A percentile compares a stretch with the other conserved stretches of the same genome.
Evolutionary conservation across 306 rosid genomes (phyloP).

Genomic region (Prunus dulcis): DNA sequence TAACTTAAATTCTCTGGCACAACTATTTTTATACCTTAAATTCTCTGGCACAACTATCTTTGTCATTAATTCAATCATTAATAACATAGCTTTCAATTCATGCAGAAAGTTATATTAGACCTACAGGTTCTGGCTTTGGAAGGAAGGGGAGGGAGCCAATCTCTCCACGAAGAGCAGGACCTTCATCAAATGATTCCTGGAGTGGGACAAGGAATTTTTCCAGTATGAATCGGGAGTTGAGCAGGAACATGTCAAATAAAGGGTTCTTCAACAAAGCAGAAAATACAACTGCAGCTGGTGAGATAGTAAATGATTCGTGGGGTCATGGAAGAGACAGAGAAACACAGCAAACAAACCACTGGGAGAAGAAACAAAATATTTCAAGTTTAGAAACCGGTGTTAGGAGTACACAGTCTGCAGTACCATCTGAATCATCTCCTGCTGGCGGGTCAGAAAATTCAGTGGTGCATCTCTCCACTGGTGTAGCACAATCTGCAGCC

Average conservation of each 20-base stretch:
- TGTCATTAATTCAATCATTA: neutral
- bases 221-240: conserved; percentile 50
- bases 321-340: conserved; percentile 77
- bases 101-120: conserved; percentile 66
- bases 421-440: conserved; percentile 37
- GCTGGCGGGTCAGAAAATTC: conserved; percentile 39
- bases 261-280: conserved; percentile 64
- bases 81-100: conserved; percentile 26
- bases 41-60: neutral
- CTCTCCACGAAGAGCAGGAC: conserved; percentile 75
- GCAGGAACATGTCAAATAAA: conserved; percentile 63
- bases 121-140: conserved; percentile 75
- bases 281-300: conserved; percentile 53
- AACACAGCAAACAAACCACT: conserved; percentile 48
- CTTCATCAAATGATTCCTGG: conserved; percentile 68
- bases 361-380: conserved; percentile 62
- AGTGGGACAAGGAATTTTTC: conserved; percentile 66
- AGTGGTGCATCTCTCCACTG: conserved; percentile 37
- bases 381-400: conserved; percentile 50
- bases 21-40: neutral
- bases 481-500: conserved; percentile 39
- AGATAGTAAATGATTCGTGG: conserved; percentile 52
- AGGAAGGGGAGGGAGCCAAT: conserved; percentile 68
- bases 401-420: conserved; percentile 41
- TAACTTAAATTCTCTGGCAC: neutral